Base-by-base conservation (phyloP, 768 basidiomycete genomes). In the Boletus rufocinnamomeus region DNA sequence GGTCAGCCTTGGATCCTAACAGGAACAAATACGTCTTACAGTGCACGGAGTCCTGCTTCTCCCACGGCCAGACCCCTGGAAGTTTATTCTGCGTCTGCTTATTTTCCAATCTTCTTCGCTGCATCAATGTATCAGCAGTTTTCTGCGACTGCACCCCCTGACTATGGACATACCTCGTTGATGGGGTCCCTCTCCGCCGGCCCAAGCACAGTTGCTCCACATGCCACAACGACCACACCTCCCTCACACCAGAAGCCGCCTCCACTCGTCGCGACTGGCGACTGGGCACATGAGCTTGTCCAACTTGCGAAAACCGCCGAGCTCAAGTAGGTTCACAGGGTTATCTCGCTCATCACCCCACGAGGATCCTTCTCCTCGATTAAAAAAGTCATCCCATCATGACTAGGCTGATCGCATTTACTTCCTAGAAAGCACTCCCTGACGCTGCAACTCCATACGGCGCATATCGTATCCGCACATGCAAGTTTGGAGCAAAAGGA, bases 281-380 rank as follows among this genome's bases (percentile, higher is more conserved):
- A 93, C 72, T 93, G 91, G 91, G 91, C 89, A 28, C 88, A 87
- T 65, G 89, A 91, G 72, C 80, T 93, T 44, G 87, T 93, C 34
- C 89, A 93, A 52, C 80, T 93, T 13, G 91, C 91, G 7, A 93
- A 90, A 76, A 91, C 89, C 2, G 91, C 91, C 10, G 91, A 93
- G 70, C 80, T 93, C 67, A 93, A 93, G 91, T 93, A 71, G 65
- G 89, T 82, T 54, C 40, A 46, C 50, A 17, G 40, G 14, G 46
- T 46, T 25, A 34, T 60, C 35, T 60, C 23, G 32, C 37, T 32
- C 45, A 32, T 21, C 27, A 27, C 40, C 43, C 35, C 50, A 41
- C 21, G 55, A 27, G 40, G 50, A 53, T 37, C 27, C 34, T 14
- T 50, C n/a, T 55, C 41, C 48, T 45, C 53, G 38, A 47, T 49